Conservation (phyloP, 805 yeast species). For the Zygosaccharomyces rouxii region DNA sequence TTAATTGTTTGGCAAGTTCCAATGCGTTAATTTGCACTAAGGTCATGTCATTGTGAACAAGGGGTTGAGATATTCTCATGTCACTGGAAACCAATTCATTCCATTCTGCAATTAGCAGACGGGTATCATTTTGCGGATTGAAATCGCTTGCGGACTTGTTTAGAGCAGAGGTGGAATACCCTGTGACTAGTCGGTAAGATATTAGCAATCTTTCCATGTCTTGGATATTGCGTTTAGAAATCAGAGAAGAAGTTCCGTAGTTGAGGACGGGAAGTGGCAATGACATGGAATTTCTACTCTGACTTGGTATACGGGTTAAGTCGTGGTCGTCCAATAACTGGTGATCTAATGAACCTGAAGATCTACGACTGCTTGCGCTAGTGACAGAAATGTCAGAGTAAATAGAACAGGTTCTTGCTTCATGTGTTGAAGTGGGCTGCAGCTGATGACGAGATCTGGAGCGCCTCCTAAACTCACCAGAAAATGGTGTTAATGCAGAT, state of each 20-base stretch:
- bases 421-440: slow-evolving; percentile 46
- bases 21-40: slow-evolving; percentile 53
- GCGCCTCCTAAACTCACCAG: slow-evolving; percentile 7
- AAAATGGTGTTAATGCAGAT: slow-evolving; percentile 36
- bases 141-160: background rate
- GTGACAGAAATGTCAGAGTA: slow-evolving; percentile 37
- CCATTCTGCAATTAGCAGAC: slow-evolving; percentile 12
- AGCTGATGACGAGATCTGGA: slow-evolving; percentile 40
- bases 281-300: slow-evolving; percentile 41
- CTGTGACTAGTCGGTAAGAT: slow-evolving; percentile 40
- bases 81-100: slow-evolving; percentile 5
- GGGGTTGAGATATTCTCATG: slow-evolving; percentile 1
- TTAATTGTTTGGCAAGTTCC: slow-evolving; percentile 73
- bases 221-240: slow-evolving; percentile 35
- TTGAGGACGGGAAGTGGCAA: slow-evolving; percentile 30
- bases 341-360: slow-evolving; percentile 36
- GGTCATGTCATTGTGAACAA: slow-evolving; percentile 18
- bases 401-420: slow-evolving; percentile 27
- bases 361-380: slow-evolving; percentile 22
- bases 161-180: background rate
- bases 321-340: slow-evolving; percentile 58
- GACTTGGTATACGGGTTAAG: slow-evolving; percentile 37
- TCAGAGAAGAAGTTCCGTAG: slow-evolving; percentile 36
- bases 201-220: slow-evolving; percentile 45
- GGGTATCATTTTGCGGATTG: slow-evolving; percentile 10